Evolutionary conservation across 2,329 filamentous ascomycete species (phyloP).

Genomic region (Cercospora beticola): DNA sequence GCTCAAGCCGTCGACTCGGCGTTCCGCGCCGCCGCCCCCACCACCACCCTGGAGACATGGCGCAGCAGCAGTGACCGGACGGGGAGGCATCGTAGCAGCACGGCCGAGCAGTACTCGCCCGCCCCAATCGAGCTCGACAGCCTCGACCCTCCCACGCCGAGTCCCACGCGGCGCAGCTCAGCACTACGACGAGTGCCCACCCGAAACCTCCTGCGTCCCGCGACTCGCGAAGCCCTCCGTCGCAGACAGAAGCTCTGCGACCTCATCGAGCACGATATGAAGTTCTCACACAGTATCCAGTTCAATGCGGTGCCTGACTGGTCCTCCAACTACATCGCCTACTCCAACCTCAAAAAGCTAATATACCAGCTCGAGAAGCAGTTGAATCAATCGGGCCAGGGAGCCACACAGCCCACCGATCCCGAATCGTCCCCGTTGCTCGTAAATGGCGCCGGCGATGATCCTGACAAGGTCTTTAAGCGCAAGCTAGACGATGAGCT

Average conservation of each 20-base stretch:
- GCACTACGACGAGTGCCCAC: not conserved
- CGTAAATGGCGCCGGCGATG: constrained; percentile 50
- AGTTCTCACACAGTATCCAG: constrained; percentile 99
- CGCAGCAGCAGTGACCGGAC: constrained; percentile 15
- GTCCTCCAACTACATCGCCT: constrained; percentile 97
- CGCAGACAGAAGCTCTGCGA: constrained; percentile 62
- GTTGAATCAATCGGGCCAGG: constrained; percentile 56
- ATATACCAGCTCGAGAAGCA: constrained; percentile 95
- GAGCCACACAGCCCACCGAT: constrained; percentile 53
- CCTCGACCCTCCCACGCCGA: constrained; percentile 29
- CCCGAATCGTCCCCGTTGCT: constrained; percentile 84
- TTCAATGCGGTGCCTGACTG: constrained; percentile 99
- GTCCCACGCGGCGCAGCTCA: not conserved
- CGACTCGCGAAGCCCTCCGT: constrained; percentile 20
- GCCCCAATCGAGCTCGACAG: constrained; percentile 29
- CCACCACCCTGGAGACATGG: constrained; percentile 14
- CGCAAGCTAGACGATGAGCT: constrained; percentile 82
- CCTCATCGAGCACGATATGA: constrained; percentile 86
- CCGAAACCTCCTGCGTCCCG: constrained; percentile 15
- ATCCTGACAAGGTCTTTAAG: constrained; percentile 79
- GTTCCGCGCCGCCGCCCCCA: constrained; percentile 7
- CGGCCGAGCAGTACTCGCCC: not conserved
- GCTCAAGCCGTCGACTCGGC: constrained; percentile 11
- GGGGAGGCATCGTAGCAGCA: constrained; percentile 9
- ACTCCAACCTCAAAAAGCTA: constrained; percentile 98